These are phyloP conservation scores for Glycine soja DNA, from an alignment of 306 rosid species.

Conservation along the genomic window DNA sequence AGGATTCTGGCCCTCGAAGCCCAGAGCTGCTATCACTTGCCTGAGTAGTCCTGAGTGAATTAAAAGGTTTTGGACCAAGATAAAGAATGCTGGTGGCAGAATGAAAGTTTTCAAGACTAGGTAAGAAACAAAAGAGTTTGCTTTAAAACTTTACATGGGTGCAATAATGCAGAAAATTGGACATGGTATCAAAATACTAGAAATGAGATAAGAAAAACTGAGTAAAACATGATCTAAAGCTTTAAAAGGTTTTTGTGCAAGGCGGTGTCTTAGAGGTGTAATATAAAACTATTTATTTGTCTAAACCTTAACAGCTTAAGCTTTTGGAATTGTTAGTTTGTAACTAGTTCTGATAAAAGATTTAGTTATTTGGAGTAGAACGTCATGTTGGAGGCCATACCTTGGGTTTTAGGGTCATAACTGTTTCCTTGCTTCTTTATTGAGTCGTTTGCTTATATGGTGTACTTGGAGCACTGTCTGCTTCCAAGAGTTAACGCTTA, in stretches of 20 bases:
- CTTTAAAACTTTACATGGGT: no score
- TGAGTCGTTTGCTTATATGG: conserved; percentile 30
- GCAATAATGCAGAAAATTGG: no score
- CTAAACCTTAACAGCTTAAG: background rate
- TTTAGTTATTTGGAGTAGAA: conserved; percentile 21
- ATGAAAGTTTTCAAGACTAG: no score
- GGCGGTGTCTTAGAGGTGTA: background rate
- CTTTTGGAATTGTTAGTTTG: background rate
- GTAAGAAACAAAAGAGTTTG: no score
- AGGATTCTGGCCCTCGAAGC: no score
- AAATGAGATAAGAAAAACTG: no score
- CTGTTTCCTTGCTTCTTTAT: conserved; percentile 26
- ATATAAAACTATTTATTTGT: background rate
- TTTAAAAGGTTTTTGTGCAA: background rate
- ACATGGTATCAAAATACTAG: no score
- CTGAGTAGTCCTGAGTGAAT: no score
- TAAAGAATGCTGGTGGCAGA: no score
- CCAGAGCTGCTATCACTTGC: no score
- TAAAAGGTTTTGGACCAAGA: no score
- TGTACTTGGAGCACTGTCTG: conserved; percentile 36
- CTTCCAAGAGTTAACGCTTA: conserved; percentile 18
- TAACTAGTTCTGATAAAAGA: background rate
- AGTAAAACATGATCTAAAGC: no score
- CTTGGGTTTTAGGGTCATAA: conserved; percentile 23
- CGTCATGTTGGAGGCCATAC: conserved; percentile 4